Evolutionary conservation across 2,329 filamentous ascomycete genomes (phyloP).

Genomic region (Fusarium dimerum): DNA sequence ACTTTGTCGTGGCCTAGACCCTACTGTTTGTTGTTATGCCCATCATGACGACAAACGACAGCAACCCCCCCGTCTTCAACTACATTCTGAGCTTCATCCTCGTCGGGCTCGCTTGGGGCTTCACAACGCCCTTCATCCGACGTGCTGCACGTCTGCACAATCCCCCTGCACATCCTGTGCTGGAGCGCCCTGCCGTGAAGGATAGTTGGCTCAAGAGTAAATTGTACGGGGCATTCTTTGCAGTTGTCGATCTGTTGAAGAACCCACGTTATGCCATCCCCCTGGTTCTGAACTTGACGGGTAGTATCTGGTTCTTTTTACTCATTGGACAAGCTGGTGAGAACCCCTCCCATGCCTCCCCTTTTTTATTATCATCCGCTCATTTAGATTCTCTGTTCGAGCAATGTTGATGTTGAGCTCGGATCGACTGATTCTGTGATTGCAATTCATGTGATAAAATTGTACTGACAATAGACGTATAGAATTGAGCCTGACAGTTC

Average conservation of each 20-base stretch:
- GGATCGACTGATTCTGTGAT: conserved; percentile 12
- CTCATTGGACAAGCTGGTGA: conserved; percentile 88
- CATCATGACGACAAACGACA: conserved; percentile 20
- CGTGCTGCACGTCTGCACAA: conserved; percentile 76
- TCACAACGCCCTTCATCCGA: conserved; percentile 91
- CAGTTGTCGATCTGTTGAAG: conserved; percentile 73
- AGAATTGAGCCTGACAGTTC: conserved; percentile 92
- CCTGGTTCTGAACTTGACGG: conserved; percentile 83
- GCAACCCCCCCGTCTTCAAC: conserved; percentile 63
- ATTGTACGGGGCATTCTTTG: conserved; percentile 67
- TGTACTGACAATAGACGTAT: conserved; percentile 16
- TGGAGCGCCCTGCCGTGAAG: conserved; percentile 51
- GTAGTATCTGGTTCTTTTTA: conserved; percentile 95
- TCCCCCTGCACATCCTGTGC: conserved; percentile 58
- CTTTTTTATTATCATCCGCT: conserved; percentile 4
- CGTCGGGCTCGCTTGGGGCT: conserved; percentile 89
- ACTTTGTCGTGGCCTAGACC: conserved; percentile 9
- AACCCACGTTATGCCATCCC: conserved; percentile 86
- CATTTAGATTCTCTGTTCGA: conserved; percentile 3
- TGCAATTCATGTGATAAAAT: conserved; percentile 6
- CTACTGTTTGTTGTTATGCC: background rate
- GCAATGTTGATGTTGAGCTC: conserved; percentile 19
- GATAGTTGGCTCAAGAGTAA: conserved; percentile 64
- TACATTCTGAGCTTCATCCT: conserved; percentile 88
- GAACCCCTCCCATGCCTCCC: conserved; percentile 39